Conservation (phyloP, 139 green algal genomes). For the Trebouxia sp. region DNA sequence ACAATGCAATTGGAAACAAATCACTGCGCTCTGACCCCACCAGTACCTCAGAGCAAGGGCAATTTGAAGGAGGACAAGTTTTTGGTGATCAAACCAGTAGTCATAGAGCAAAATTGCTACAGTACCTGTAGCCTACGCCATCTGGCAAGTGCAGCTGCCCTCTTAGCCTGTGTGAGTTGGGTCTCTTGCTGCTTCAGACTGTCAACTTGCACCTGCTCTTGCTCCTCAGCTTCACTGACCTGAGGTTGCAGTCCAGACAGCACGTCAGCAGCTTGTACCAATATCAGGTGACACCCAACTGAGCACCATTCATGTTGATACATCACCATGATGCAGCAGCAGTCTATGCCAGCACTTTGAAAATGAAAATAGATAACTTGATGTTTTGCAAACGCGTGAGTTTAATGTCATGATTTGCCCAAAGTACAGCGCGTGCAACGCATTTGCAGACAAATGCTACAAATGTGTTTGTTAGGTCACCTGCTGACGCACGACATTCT, state of each 20-base stretch:
- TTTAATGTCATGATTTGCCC: not conserved
- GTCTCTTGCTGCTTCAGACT: not conserved
- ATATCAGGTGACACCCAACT: not conserved
- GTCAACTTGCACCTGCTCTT: constrained; percentile 5
- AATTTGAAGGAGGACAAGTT: not conserved
- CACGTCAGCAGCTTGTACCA: not conserved
- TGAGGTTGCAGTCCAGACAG: not conserved
- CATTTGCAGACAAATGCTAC: not conserved
- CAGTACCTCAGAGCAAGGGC: not conserved
- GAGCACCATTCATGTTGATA: not conserved
- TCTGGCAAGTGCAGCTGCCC: constrained; percentile 13
- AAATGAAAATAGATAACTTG: not conserved
- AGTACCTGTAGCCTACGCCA: constrained; percentile 23
- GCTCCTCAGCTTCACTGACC: constrained; percentile 22
- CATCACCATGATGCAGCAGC: not conserved
- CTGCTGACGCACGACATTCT: not conserved
- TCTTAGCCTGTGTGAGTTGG: not conserved
- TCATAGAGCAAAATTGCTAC: too few species aligned
- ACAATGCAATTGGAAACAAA: too few species aligned
- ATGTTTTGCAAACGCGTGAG: not conserved
- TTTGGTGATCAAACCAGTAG: not conserved
- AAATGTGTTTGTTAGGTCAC: not conserved
- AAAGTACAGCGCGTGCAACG: not conserved
- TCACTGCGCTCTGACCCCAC: not conserved
- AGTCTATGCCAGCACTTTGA: not conserved